phyloP scores from a whole-genome alignment of 2,329 filamentous ascomycete species.

The Colletotrichum gigasporum region DNA sequence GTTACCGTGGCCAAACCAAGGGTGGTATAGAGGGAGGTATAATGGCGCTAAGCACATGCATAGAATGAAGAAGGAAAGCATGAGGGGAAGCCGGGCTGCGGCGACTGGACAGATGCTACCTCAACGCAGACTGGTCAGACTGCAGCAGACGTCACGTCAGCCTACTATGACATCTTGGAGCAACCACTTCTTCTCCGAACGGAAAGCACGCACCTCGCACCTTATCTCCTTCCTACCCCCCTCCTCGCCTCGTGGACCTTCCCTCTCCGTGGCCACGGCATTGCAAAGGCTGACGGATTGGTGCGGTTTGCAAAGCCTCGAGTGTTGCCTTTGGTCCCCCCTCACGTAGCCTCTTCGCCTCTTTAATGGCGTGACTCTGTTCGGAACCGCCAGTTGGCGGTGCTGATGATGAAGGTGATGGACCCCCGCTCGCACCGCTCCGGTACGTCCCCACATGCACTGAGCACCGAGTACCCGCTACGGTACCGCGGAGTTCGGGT shows the following conservation, averaged over 20 bases:
- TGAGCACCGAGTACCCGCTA: no score
- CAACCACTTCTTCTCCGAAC: neutral
- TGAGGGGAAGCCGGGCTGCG: neutral
- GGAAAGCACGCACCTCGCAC: neutral
- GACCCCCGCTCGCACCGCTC: no score
- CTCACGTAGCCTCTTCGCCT: no score
- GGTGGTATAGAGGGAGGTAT: neutral
- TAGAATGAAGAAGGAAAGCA: neutral
- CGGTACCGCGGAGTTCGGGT: no score
- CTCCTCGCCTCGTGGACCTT: constrained; percentile 5
- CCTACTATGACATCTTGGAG: constrained; percentile 10
- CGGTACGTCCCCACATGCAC: no score
- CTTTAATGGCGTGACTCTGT: no score
- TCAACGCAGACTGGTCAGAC: neutral
- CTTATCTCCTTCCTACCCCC: neutral
- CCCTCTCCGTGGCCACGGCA: neutral
- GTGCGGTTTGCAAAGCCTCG: no score
- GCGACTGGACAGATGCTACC: neutral
- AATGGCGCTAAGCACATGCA: neutral
- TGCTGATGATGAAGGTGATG: no score
- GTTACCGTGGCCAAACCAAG: neutral
- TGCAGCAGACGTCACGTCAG: constrained; percentile 7
- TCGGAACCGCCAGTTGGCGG: no score
- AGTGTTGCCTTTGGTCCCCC: no score
- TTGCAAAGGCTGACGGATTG: neutral